phyloP scores from a whole-genome alignment of 2,329 filamentous ascomycete genomes.

The Colletotrichum navitas region DNA sequence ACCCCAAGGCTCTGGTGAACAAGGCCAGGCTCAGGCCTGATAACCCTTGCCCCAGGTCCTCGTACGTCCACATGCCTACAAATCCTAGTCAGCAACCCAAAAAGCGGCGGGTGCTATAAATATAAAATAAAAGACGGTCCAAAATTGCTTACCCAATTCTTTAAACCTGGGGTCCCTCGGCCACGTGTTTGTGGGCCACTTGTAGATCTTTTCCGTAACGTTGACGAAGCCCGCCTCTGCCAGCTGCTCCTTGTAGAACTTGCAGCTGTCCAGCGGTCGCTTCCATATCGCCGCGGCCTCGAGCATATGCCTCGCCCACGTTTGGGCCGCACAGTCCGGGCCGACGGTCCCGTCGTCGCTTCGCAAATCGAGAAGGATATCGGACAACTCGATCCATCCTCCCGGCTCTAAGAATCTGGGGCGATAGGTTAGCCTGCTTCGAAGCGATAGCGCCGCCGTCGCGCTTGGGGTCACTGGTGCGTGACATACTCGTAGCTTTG shows the following conservation, averaged over 20 bases:
- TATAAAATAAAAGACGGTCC: background rate
- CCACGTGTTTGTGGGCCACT: conserved; percentile 66
- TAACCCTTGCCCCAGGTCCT: conserved; percentile 51
- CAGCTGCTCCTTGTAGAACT: conserved; percentile 54
- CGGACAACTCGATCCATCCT: conserved; percentile 59
- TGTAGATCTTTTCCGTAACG: conserved; percentile 61
- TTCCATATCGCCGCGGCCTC: conserved; percentile 49
- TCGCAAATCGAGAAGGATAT: conserved; percentile 54
- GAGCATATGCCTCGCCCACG: conserved; percentile 50
- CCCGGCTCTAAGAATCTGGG: conserved; percentile 54
- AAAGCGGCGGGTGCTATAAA: background rate
- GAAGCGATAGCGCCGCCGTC: background rate
- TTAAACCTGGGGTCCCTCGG: conserved; percentile 64
- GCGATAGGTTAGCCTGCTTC: background rate
- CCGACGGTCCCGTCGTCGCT: conserved; percentile 58
- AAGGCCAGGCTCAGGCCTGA: conserved; percentile 54
- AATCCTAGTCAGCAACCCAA: background rate
- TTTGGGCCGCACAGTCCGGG: conserved; percentile 46
- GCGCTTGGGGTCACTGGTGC: no score
- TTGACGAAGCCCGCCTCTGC: conserved; percentile 66
- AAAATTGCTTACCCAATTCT: conserved; percentile 56
- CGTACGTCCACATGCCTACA: conserved; percentile 47
- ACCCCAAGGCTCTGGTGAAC: conserved; percentile 51
- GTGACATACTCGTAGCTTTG: conserved; percentile 51
- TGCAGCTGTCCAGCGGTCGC: conserved; percentile 48